Percentiles rank a stretch among this genome's conserved stretches.
These are phyloP conservation scores for Fusarium sp. DNA, from an alignment of 2,329 filamentous ascomycete species.

Conservation along the genomic window DNA sequence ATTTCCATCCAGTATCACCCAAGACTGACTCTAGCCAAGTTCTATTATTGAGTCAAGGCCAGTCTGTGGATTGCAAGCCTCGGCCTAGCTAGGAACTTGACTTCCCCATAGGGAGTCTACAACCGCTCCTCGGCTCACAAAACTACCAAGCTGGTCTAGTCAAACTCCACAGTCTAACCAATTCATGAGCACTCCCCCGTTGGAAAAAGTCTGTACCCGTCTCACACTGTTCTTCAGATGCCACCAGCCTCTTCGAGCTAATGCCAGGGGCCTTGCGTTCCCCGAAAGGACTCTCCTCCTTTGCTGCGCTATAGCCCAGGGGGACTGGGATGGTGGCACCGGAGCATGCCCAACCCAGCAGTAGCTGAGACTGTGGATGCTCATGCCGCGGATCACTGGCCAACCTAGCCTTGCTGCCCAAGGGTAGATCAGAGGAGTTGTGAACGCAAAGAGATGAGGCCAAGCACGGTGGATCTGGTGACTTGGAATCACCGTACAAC, in stretches of 20 bases:
- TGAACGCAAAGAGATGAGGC: slow-evolving; percentile 1
- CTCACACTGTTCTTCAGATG: background rate
- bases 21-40: too few relatives aligned
- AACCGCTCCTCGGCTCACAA: slow-evolving; percentile 17
- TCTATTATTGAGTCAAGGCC: background rate
- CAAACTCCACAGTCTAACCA: background rate
- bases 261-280: slow-evolving; percentile 9
- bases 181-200: background rate
- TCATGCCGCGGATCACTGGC: slow-evolving; percentile 12
- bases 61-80: slow-evolving; percentile 10
- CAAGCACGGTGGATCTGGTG: slow-evolving; percentile 23
- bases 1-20: too few relatives aligned
- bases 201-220: background rate
- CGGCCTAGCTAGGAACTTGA: slow-evolving; percentile 4
- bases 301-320: background rate
- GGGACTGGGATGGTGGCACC: background rate
- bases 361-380: background rate
- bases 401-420: slow-evolving; percentile 14
- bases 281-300: slow-evolving; percentile 1
- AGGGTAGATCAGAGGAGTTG: slow-evolving; percentile 14
- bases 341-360: slow-evolving; percentile 16
- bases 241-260: background rate
- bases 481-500: slow-evolving; percentile 10
- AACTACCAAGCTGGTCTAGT: background rate
- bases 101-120: slow-evolving; percentile 10